Evolutionary conservation across 2,329 filamentous ascomycete species (phyloP), one percentile per base, ranked within the genome.

Genomic region (Hymenoscyphus repandus): DNA sequence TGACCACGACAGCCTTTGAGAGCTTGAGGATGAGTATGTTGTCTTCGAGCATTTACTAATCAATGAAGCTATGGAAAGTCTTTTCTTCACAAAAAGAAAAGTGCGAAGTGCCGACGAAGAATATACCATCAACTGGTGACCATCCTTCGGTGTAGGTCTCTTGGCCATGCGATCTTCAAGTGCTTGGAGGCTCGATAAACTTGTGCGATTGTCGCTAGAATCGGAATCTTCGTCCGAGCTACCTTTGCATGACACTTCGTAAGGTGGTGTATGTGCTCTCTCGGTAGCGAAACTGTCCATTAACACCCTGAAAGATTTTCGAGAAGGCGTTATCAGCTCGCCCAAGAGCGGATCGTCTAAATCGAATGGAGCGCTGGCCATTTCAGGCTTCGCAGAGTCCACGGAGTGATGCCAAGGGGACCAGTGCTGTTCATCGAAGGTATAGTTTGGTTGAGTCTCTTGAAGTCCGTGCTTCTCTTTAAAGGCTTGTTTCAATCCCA

Each of bases 81-180:
- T 40, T 7, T 27, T 40, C 11, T 37, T 47, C 1, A 47, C 37
- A 32, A 40, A 47, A 18, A 40, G 22, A 6, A 47, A 31, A 10
- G 34, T 40, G 2, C 27, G 45, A 31, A 47, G 45, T n/a, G 34
- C 36, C 18, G 13, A 18, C 6, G 45, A 47, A 7, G 45, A 31
- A n/a, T 47, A 41, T 6, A 1, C 15, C 13, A 20, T 47, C 7
- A 33, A 32, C 31, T 15, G 12, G 17, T 47, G 13, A 13, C 30
- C 45, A n/a, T 38, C 17, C n/a, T 47, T 31, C 4, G 4, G 4
- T n/a, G 45, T 13, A 22, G 20, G 15, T n/a, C 45, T 37, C 11
- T 6, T 13, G 15, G 45, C 37, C 34, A 47, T 47, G 7, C 45
- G 45, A 22, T 34, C 34, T 15, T 47, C n/a, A 11, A 51, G 44